Percentiles rank a stretch among this genome's conserved stretches.
Evolutionary conservation across 768 basidiomycete species (phyloP).

Genomic region (Agrocybe chaxingu): DNA sequence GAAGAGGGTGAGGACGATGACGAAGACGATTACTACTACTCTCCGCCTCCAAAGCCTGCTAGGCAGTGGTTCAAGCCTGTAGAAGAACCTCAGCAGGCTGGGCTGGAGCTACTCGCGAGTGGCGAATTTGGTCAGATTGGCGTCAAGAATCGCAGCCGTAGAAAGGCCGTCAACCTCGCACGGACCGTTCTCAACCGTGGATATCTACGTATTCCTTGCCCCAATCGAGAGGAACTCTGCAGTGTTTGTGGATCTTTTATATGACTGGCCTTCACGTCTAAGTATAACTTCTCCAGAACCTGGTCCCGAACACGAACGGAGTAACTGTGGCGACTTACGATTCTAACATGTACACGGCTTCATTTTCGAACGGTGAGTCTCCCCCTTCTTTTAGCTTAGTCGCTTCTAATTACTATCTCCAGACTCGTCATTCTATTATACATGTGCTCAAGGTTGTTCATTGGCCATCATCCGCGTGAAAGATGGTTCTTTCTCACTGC

Average conservation of each 20-base stretch:
- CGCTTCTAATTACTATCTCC: constrained; percentile 5
- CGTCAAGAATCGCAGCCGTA: constrained; percentile 42
- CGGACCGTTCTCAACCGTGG: constrained; percentile 43
- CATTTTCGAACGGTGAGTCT: constrained; percentile 67
- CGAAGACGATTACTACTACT: constrained; percentile 31
- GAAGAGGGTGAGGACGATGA: constrained; percentile 31
- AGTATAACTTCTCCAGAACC: constrained; percentile 38
- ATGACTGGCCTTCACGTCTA: background rate
- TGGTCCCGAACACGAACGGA: constrained; percentile 78
- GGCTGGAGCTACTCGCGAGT: constrained; percentile 61
- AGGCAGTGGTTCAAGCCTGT: constrained; percentile 31
- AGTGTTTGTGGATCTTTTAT: constrained; percentile 35
- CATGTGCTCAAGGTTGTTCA: constrained; percentile 75
- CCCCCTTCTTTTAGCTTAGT: background rate
- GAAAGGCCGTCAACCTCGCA: constrained; percentile 44
- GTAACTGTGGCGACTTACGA: constrained; percentile 73
- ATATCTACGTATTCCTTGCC: constrained; percentile 25
- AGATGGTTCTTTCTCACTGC: background rate
- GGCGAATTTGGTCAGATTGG: constrained; percentile 79
- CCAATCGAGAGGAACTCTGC: constrained; percentile 50
- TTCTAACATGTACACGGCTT: constrained; percentile 80
- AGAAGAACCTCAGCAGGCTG: constrained; percentile 59
- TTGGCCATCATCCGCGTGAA: background rate
- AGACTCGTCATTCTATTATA: constrained; percentile 94
- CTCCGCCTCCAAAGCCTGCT: constrained; percentile 1